phyloP scores from a whole-genome alignment of 2,329 filamentous ascomycete genomes.

The Venturia oleaginea region DNA sequence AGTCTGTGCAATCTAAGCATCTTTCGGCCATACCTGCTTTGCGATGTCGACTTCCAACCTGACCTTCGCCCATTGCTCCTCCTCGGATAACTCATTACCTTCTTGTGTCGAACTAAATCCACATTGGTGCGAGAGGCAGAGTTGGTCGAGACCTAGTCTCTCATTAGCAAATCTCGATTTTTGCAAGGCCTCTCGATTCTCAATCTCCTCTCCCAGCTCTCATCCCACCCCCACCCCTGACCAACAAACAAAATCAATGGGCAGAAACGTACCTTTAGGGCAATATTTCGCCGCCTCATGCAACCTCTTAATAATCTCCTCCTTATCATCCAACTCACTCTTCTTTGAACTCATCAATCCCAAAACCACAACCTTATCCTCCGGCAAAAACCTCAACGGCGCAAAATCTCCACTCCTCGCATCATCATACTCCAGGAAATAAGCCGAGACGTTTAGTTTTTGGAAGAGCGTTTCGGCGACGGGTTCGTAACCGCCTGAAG shows the following conservation, averaged over 20 bases:
- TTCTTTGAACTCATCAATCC: slow-evolving; percentile 40
- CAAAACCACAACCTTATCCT: slow-evolving; percentile 38
- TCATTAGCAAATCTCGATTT: no score
- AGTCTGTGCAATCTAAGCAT: neutral
- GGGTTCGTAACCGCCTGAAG: slow-evolving; percentile 39
- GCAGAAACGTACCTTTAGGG: slow-evolving; percentile 41
- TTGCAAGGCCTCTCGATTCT: no score
- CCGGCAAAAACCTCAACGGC: slow-evolving; percentile 35
- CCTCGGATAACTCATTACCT: slow-evolving; percentile 47
- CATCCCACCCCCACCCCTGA: no score
- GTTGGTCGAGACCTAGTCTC: neutral
- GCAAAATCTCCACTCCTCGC: slow-evolving; percentile 40
- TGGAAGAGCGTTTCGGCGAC: slow-evolving; percentile 35
- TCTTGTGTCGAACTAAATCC: slow-evolving; percentile 49
- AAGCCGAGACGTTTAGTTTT: slow-evolving; percentile 31
- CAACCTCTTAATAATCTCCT: slow-evolving; percentile 37
- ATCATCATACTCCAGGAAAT: slow-evolving; percentile 38
- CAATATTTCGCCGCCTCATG: slow-evolving; percentile 44
- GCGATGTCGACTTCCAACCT: slow-evolving; percentile 47
- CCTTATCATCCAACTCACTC: slow-evolving; percentile 35
- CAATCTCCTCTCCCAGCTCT: no score
- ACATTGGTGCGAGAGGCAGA: slow-evolving; percentile 33
- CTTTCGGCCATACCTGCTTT: slow-evolving; percentile 44
- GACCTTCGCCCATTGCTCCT: slow-evolving; percentile 51
- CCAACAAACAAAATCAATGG: no score